Percentiles rank a stretch among this genome's conserved stretches.
These are phyloP conservation scores for Lasiosphaeria ovina DNA, from an alignment of 495 filamentous ascomycete species.

Conservation along the genomic window DNA sequence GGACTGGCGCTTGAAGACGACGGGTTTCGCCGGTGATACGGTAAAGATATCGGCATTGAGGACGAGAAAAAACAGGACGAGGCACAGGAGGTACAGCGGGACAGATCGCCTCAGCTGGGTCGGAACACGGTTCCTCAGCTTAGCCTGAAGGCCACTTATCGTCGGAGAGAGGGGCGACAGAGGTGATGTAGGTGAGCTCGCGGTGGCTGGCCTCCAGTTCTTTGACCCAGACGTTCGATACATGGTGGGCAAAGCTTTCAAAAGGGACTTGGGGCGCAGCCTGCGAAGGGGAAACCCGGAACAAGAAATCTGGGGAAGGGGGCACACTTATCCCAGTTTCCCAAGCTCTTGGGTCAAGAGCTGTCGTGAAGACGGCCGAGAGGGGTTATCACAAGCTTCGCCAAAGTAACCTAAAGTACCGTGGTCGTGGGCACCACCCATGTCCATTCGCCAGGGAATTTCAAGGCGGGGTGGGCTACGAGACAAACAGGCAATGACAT, in stretches of 20 bases:
- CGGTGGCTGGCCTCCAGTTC: slow-evolving; percentile 7
- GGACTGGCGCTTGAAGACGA: slow-evolving; percentile 5
- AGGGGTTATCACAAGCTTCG: no score
- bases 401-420: no score
- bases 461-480: no score
- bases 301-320: no score
- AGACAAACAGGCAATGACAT: no score
- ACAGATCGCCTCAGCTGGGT: slow-evolving; percentile 31
- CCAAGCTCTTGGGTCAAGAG: no score
- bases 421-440: no score
- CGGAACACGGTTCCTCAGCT: slow-evolving; percentile 30
- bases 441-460: no score
- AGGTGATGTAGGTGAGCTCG: slow-evolving; percentile 26
- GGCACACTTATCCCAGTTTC: no score
- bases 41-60: slow-evolving; percentile 36
- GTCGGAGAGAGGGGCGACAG: slow-evolving; percentile 25
- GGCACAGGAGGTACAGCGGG: slow-evolving; percentile 25
- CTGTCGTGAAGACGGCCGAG: no score
- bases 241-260: background rate
- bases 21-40: slow-evolving; percentile 1
- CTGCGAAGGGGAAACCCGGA: no score
- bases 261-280: background rate
- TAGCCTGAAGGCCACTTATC: slow-evolving; percentile 21
- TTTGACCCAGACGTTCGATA: slow-evolving; percentile 5
- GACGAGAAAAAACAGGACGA: slow-evolving; percentile 33